Evolutionary conservation across 2,329 filamentous ascomycete species (phyloP).

Genomic region (Penicillium psychrosexuale): DNA sequence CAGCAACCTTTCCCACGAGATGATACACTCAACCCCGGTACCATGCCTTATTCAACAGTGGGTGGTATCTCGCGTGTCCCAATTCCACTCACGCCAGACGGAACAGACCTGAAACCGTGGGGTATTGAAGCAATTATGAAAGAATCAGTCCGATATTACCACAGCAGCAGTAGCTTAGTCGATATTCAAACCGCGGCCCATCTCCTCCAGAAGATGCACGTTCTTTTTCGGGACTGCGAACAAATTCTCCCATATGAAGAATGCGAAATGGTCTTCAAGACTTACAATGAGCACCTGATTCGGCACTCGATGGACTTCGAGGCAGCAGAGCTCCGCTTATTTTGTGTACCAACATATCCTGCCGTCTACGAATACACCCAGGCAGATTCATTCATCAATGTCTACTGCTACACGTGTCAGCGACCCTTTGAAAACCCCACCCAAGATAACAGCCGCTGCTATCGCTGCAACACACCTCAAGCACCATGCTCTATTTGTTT

Average conservation of each 20-base stretch:
- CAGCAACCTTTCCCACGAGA: conserved; percentile 7
- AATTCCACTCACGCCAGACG: conserved; percentile 34
- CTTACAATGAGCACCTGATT: conserved; percentile 57
- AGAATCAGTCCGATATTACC: conserved; percentile 41
- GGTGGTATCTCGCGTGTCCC: conserved; percentile 24
- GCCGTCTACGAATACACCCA: conserved; percentile 57
- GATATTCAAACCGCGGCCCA: conserved; percentile 44
- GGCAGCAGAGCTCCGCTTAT: conserved; percentile 56
- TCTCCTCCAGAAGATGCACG: conserved; percentile 40
- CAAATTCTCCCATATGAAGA: conserved; percentile 45
- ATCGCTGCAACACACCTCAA: conserved; percentile 47
- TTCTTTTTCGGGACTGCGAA: conserved; percentile 39
- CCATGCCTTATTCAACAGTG: conserved; percentile 5
- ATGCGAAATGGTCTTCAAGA: conserved; percentile 54
- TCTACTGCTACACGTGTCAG: conserved; percentile 57
- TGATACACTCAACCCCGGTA: not conserved
- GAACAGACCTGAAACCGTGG: conserved; percentile 38
- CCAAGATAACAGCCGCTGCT: conserved; percentile 50
- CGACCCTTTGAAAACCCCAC: conserved; percentile 53
- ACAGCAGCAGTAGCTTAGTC: conserved; percentile 34
- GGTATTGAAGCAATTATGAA: conserved; percentile 38
- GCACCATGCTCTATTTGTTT: conserved; percentile 43
- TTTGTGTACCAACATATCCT: conserved; percentile 55
- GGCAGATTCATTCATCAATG: conserved; percentile 53
- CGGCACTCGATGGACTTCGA: conserved; percentile 44